phyloP scores from a whole-genome alignment of 345 rosid genomes.

The Ceriops tagal region DNA sequence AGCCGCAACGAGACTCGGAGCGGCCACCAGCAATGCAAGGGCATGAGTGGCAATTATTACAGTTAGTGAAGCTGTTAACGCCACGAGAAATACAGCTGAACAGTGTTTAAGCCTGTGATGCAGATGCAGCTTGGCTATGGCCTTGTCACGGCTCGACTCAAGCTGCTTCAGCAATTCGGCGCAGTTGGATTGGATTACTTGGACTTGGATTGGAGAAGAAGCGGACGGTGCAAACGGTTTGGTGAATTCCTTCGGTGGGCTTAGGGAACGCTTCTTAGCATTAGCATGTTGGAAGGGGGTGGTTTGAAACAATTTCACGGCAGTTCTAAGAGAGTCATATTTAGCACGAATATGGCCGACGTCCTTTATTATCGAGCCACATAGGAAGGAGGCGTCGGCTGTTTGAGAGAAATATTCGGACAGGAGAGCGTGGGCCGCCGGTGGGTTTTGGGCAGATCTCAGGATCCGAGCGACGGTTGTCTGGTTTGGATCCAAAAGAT shows the following conservation, averaged over 20 bases:
- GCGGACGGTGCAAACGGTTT: slow-evolving; percentile 34
- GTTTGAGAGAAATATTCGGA: slow-evolving; percentile 55
- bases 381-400: slow-evolving; percentile 51
- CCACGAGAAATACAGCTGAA: slow-evolving; percentile 57
- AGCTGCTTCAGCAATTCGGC: slow-evolving; percentile 43
- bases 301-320: slow-evolving; percentile 21
- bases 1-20: slow-evolving; percentile 45
- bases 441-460: slow-evolving; percentile 18
- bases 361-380: slow-evolving; percentile 48
- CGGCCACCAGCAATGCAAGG: slow-evolving; percentile 56
- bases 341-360: slow-evolving; percentile 45
- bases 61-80: slow-evolving; percentile 54
- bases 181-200: slow-evolving; percentile 34
- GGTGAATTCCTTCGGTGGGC: slow-evolving; percentile 30
- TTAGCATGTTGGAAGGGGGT: neutral
- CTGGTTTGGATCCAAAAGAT: slow-evolving; percentile 69
- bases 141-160: slow-evolving; percentile 50
- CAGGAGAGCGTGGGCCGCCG: slow-evolving; percentile 33
- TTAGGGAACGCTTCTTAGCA: neutral
- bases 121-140: slow-evolving; percentile 41
- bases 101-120: slow-evolving; percentile 39
- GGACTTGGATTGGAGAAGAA: slow-evolving; percentile 32
- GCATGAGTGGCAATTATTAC: slow-evolving; percentile 65
- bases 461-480: slow-evolving; percentile 38
- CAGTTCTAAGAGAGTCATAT: slow-evolving; percentile 27